Base-by-base conservation (phyloP, 495 filamentous ascomycete genomes). In the Penicillium egyptiacum region DNA sequence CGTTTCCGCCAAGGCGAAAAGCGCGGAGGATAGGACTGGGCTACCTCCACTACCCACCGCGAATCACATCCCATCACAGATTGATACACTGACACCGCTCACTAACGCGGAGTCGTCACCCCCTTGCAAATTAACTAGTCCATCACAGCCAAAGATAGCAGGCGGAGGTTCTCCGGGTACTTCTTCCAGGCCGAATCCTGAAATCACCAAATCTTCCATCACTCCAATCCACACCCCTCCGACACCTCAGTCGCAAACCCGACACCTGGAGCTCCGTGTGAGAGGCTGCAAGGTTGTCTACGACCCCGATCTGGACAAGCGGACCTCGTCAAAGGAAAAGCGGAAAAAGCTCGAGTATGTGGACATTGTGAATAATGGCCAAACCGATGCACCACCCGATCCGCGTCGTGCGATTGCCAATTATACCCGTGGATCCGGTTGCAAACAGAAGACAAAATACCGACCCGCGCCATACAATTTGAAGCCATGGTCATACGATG, bases 51-150 rank as follows among this genome's bases (percentile, higher is more conserved):
- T 52, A n/a, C 19, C 52, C 12, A 31, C 47, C 20, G 71, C 79
- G 48, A 77, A 79, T 63, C 67, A 76, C 35, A 70, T 82, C 56
- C 79, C 76, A 59, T 63, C 72, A 35, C 70, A 78, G 59, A 68
- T 81, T 55, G 84, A 80, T 61, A 83, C 79, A 57, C 70, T 90
- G 40, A 95, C 91, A 19, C 90, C 91, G 44, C 80, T 92, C 58
- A 93, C 90, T 23, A 86, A 83, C 59, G 71, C 78, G 63, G 90
- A 89, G 60, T 91, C 87, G 30, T 92, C 91, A n/a, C 83, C 87
- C 31, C 81, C 84, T 41, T 74, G 73, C 64, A 84, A 86, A 70
- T 67, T 67, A 26, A 70, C 75, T 33, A 85, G 80, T 64, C 85
- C 84, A 45, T 68, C 71, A 5, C 73, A 70, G 23, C 55, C 66